Conservation (phyloP, 2,329 filamentous ascomycete species). For the Escovopsis sp. region DNA sequence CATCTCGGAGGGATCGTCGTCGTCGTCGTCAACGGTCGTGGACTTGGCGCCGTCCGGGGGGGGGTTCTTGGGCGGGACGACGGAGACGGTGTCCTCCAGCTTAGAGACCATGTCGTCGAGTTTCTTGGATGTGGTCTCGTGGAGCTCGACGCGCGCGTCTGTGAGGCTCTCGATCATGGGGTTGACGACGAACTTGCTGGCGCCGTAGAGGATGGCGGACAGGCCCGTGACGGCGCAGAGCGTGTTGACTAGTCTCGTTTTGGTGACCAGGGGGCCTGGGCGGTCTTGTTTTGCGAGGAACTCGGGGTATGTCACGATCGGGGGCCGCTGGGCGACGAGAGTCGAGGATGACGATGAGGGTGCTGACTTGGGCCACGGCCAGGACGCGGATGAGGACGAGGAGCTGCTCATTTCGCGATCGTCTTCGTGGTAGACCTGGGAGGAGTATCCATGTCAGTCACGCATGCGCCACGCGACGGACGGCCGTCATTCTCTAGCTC, state of each 20-base stretch:
- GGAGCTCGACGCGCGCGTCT: constrained; percentile 38
- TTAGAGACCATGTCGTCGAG: constrained; percentile 32
- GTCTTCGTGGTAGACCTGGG: neutral
- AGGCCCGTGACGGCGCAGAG: constrained; percentile 43
- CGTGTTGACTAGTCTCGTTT: constrained; percentile 41
- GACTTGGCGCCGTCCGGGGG: constrained; percentile 16
- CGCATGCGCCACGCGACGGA: neutral
- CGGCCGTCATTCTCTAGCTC: neutral
- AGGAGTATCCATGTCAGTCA: no score
- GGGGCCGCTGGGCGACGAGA: constrained; percentile 23
- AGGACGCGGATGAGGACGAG: neutral
- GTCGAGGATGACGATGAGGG: constrained; percentile 9
- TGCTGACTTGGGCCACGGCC: constrained; percentile 1
- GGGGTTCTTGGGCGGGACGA: constrained; percentile 31
- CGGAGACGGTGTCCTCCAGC: constrained; percentile 45
- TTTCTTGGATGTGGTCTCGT: constrained; percentile 30
- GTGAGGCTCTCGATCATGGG: constrained; percentile 43
- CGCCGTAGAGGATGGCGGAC: constrained; percentile 53
- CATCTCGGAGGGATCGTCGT: constrained; percentile 57
- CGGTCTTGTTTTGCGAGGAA: constrained; percentile 44
- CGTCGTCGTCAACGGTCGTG: constrained; percentile 22
- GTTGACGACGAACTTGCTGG: constrained; percentile 51
- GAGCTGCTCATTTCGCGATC: constrained; percentile 2
- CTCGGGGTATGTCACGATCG: constrained; percentile 57
- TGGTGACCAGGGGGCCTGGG: constrained; percentile 48